Evolutionary conservation across 164 flowering plant genomes (phyloP), one percentile per base, ranked within the genome.

Genomic region (Buxus sempervirens): DNA sequence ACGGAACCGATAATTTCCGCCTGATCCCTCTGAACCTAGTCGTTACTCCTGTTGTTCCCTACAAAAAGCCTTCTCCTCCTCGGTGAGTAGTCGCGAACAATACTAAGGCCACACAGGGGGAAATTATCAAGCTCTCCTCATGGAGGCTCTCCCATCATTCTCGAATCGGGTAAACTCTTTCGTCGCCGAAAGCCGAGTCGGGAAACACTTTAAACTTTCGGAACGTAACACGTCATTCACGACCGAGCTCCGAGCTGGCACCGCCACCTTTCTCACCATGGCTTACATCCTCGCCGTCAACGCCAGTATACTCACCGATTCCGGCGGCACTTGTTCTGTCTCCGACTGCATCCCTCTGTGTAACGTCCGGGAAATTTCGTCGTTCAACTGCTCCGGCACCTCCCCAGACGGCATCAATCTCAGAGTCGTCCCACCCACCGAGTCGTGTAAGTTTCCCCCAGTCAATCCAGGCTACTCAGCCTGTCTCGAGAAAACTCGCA

Each of bases 201-300:
- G 98, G 0, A 83, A 80, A 58, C 74, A 74, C 22, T 92, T 92
- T 86, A 93, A 90, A 66, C 79, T 93, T 58, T 19, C 71, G 20
- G 86, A 88, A 25, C 80, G 98, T 0, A 76, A 78, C 59, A 67
- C 88, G 22, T 84, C 79, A 57, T 89, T 90, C 93, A 93, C 98
- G 13, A 93, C 96, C 45, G 98, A 93, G 83, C 78, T 93, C 71
- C 84, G 96, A 0, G 98, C 98, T 65, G 98, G 96, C 54, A 93
- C 98, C 38, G 88, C 96, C 58, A 90, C 98, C 1, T 93, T 93
- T 74, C 86, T 93, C 9, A 90, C 98, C 75, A 88, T 90, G 98
- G 98, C 96, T 9, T 93, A 93, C 86, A 90, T 93, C 81, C 76
- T 93, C 9, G 96, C 96, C 63, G 98, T 90, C 68, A 93, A 90